These are phyloP conservation scores for Xylaria palmicola DNA, from an alignment of 495 filamentous ascomycete species.

Conservation along the genomic window DNA sequence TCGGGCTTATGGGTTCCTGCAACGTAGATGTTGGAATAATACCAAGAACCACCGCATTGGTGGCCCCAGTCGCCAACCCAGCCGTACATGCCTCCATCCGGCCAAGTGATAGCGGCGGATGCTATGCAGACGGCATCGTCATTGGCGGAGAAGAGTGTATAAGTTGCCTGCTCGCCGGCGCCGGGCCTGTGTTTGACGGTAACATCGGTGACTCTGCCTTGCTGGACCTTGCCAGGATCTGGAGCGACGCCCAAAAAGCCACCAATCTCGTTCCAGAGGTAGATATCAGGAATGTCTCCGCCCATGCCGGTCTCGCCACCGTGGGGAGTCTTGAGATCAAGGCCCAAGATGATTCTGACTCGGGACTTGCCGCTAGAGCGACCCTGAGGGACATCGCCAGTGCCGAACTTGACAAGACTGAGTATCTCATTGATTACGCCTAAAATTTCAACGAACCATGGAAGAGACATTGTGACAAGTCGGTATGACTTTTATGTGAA, in stretches of 20 bases:
- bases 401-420: conserved; percentile 24
- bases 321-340: conserved; percentile 24
- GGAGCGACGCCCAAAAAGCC: conserved; percentile 23
- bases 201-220: conserved; percentile 25
- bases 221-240: conserved; percentile 23
- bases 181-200: conserved; percentile 18
- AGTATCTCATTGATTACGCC: conserved; percentile 19
- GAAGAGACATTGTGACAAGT: conserved; percentile 15
- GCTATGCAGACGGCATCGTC: conserved; percentile 34
- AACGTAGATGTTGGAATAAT: conserved; percentile 47
- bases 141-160: conserved; percentile 32
- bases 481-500: not conserved
- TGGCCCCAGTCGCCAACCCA: conserved; percentile 33
- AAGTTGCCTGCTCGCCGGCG: conserved; percentile 23
- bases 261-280: conserved; percentile 31
- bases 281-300: conserved; percentile 34
- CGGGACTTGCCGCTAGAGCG: conserved; percentile 17
- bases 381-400: conserved; percentile 16
- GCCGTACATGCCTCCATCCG: conserved; percentile 22
- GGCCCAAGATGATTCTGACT: conserved; percentile 25
- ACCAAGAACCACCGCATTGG: conserved; percentile 26
- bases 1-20: conserved; percentile 38
- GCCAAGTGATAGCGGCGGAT: conserved; percentile 26
- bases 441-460: conserved; percentile 22
- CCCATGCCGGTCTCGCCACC: conserved; percentile 23